Conservation (phyloP, 192 early-diverging fungal genomes). For the Entomortierella beljakovae region DNA sequence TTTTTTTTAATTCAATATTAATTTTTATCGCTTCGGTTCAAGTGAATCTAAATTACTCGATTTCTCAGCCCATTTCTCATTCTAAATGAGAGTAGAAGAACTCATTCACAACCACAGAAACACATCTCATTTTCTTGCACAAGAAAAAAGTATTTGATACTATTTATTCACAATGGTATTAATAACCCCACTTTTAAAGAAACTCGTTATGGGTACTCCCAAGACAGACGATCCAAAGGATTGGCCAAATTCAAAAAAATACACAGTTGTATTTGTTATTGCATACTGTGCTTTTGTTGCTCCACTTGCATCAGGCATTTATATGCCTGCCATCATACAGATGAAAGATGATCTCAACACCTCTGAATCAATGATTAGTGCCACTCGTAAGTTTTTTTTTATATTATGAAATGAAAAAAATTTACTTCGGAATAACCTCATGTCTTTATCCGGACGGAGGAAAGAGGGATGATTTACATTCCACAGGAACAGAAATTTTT, state of each 20-base stretch:
- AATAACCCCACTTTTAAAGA: conserved; percentile 26
- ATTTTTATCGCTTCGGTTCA: no score
- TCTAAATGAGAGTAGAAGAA: no score
- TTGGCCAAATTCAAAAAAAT: conserved; percentile 49
- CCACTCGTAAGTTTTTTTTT: conserved; percentile 28
- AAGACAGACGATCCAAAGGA: conserved; percentile 51
- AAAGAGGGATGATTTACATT: background rate
- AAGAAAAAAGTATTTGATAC: no score
- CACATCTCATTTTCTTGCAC: no score
- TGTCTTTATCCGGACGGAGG: background rate
- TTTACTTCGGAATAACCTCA: background rate
- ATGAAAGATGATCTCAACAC: conserved; percentile 46
- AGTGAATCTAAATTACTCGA: no score
- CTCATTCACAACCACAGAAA: no score
- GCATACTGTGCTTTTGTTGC: conserved; percentile 50
- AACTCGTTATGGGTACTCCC: conserved; percentile 5
- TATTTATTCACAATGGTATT: no score
- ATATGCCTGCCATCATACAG: conserved; percentile 49
- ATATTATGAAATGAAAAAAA: background rate
- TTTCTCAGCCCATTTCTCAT: no score
- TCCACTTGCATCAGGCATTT: conserved; percentile 46
- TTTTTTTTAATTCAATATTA: no score
- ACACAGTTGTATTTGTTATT: conserved; percentile 37
- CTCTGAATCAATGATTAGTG: conserved; percentile 22
- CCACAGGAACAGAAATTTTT: background rate